A percentile compares a stretch with the other conserved stretches of the same genome.
phyloP scores from a whole-genome alignment of 2,329 filamentous ascomycete species.

The Colletotrichum sp. region DNA sequence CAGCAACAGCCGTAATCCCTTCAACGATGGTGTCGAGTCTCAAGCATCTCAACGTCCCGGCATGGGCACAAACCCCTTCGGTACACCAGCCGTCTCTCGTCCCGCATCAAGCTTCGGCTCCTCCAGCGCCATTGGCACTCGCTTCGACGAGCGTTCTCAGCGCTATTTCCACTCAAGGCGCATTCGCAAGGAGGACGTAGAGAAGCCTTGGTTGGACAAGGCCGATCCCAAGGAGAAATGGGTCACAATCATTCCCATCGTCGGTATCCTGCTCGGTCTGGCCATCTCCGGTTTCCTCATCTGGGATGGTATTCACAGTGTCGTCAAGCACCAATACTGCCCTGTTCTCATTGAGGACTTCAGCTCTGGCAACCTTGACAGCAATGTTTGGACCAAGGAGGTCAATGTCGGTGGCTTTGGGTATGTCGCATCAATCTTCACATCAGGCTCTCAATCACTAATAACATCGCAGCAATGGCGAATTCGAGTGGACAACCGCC shows the following conservation, averaged over 20 bases:
- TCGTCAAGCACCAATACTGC: constrained; percentile 78
- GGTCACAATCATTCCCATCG: constrained; percentile 79
- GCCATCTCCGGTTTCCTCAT: constrained; percentile 72
- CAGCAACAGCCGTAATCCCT: constrained; percentile 42
- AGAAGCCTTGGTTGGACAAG: constrained; percentile 79
- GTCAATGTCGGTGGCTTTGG: constrained; percentile 77
- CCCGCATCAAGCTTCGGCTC: constrained; percentile 53
- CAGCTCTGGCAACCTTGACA: constrained; percentile 57
- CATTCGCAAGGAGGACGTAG: constrained; percentile 73
- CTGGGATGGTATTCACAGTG: constrained; percentile 75
- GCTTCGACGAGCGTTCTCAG: constrained; percentile 43
- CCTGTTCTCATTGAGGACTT: constrained; percentile 72
- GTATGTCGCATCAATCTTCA: constrained; percentile 50
- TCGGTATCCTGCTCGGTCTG: constrained; percentile 74
- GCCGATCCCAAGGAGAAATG: constrained; percentile 83
- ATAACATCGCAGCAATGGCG: constrained; percentile 65
- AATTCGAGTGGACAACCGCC: constrained; percentile 79
- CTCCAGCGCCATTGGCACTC: constrained; percentile 41
- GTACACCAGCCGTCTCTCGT: constrained; percentile 48
- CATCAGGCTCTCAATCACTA: background rate
- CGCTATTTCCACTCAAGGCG: constrained; percentile 77
- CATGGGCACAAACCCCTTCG: constrained; percentile 47
- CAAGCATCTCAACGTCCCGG: constrained; percentile 35
- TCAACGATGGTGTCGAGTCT: constrained; percentile 42
- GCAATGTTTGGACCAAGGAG: constrained; percentile 74